Base-by-base conservation (phyloP, 108 stramenopile species). In the Conticribra weissflogii region DNA sequence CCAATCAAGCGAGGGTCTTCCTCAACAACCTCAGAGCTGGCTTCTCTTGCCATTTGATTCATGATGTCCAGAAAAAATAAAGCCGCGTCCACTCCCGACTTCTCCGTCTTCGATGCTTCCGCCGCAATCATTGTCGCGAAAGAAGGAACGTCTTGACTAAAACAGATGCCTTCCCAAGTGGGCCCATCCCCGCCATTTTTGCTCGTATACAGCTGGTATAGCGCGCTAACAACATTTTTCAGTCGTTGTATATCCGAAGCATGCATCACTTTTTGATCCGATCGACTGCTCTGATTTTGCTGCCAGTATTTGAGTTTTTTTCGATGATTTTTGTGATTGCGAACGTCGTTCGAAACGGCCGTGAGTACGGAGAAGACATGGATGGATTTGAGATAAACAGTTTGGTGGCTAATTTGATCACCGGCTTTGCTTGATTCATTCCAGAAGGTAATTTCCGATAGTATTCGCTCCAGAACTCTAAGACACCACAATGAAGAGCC, bases 61-160 rank as follows among this genome's bases (percentile, higher is more conserved):
- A 78, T 60, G 29, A 65, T 36, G n/a, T 61, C 57, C 14, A 78
- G 30, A 46, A 71, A 67, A 28, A 54, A 23, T 9, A 71, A 33
- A 15, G 77, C 56, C 36, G 64, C 70, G 54, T 78, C 65, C 16
- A 54, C 44, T 41, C 54, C 69, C 18, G 57, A 47, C 18, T 24
- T 54, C 28, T 71, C 70, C 33, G 22, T 36, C 32, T 17, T 21
- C 0, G 59, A 65, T 30, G 69, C 50, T 24, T 71, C 69, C 34
- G 70, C 64, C 17, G 70, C 58, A 33, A 78, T 78, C 77, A 78
- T 78, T 3, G 53, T 62, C 8, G 70, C 70, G 66, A 78, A 78
- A 18, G 77, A 78, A 41, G 62, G 49, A 16, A 78, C 77, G 50
- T 78, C 77, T 31, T 78, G 54, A 52, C 36, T 74, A 59, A 48